Base-by-base conservation (phyloP, 2,329 filamentous ascomycete genomes). In the Parafenestella ontariensis region DNA sequence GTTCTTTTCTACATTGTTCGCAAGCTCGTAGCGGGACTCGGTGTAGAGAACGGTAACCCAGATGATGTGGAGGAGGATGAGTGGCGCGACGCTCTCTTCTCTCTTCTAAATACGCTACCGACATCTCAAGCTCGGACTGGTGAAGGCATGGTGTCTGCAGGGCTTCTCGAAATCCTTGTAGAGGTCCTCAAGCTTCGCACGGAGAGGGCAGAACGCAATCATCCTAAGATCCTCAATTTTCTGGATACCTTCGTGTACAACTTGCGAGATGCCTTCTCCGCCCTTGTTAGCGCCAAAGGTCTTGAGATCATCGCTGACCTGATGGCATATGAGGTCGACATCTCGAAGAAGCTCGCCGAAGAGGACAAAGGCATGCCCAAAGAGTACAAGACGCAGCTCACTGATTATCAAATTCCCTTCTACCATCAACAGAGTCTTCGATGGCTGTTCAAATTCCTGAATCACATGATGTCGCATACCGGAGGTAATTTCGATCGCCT, bases 371-470 rank as follows among this genome's bases (percentile, higher is more conserved):
- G 92, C 11, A 92, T 95, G 58, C 85, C 86, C 6, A 76, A 82
- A 10, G 81, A 88, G 46, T 92, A 90, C 75, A 88, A 87, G 66
- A 96, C 92, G 9, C 88, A 89, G 51, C 85, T 90, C 23, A 92
- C 96, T 40, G 96, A 99, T 77, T 99, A 97, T 72, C 85, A 92
- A 67, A 92, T 98, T 48, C 92, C 93, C 0, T 97, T 92, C 73
- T 92, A 92, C 72, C 90, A 96, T 64, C 95, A 98, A 72, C 92
- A 96, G 74, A 94, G 92, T 17, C 82, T 99, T 26, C 93, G 96
- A 69, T 96, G 91, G 87, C 82, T 97, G 40, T 89, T 99, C 75
- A 97, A 96, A 75, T 96, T 98, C 71, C 89, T 96, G 59, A 93
- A 96, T 65, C 93, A 98, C 73, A 89, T 98, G 79, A 96, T 98